phyloP scores from a whole-genome alignment of 2,329 filamentous ascomycete genomes.

The Botrytis fabae region DNA sequence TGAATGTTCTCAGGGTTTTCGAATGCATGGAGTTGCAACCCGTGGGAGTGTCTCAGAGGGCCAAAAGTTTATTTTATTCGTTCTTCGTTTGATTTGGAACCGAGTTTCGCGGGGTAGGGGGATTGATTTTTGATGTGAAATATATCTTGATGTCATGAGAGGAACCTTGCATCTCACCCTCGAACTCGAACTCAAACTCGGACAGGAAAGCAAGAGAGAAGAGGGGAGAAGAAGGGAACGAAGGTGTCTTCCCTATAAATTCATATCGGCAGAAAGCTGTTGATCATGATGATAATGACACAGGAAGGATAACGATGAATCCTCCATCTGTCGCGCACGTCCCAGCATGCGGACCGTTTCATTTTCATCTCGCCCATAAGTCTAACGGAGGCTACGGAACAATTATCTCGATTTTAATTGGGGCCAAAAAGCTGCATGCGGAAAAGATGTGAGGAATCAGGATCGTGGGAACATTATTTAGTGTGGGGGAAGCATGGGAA shows the following conservation, averaged over 20 bases:
- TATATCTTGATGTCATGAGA: neutral
- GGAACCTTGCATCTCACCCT: neutral
- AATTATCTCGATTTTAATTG: neutral
- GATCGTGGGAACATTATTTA: neutral
- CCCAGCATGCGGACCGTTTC: neutral
- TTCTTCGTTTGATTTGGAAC: neutral
- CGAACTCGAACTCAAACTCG: neutral
- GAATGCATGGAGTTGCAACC: neutral
- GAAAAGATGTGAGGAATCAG: neutral
- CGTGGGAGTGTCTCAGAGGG: constrained; percentile 5
- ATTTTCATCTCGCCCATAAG: neutral
- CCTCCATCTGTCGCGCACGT: neutral
- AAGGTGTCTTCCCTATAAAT: neutral
- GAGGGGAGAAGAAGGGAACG: neutral
- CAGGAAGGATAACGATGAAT: neutral
- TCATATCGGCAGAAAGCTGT: neutral
- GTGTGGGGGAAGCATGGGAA: neutral
- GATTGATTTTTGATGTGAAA: neutral
- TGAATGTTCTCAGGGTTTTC: neutral
- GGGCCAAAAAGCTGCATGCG: neutral
- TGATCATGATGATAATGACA: neutral
- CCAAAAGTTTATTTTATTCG: constrained; percentile 7
- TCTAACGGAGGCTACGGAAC: neutral
- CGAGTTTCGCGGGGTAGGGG: neutral
- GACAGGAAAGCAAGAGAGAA: neutral